Percentiles rank a stretch among this genome's conserved stretches.
Conservation (phyloP, 768 basidiomycete species). For the Boletus rubroflammeus region DNA sequence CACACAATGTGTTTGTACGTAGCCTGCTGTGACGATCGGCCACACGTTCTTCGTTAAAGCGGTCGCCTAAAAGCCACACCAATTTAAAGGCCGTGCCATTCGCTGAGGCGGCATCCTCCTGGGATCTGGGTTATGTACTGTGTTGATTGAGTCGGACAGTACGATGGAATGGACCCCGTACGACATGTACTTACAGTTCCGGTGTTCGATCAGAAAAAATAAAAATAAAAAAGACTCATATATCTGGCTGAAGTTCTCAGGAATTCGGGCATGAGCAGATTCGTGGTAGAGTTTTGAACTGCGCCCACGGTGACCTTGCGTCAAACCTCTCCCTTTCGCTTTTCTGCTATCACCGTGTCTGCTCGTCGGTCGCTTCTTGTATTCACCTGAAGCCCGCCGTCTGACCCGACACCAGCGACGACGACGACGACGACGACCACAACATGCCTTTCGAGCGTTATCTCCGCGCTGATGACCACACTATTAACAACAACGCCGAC, state of each 20-base stretch:
- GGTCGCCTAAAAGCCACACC: conserved; percentile 21
- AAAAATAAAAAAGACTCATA: conserved; percentile 4
- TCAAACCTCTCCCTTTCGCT: neutral
- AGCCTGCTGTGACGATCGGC: conserved; percentile 26
- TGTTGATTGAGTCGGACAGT: no score
- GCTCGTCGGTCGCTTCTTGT: neutral
- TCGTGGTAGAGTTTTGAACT: neutral
- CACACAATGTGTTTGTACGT: conserved; percentile 21
- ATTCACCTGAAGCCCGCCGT: neutral
- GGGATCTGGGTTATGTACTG: conserved; percentile 13
- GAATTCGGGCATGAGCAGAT: neutral
- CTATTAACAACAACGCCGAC: neutral
- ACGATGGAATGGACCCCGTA: no score
- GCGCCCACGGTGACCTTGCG: neutral
- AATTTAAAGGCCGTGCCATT: conserved; percentile 10
- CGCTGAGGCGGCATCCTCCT: conserved; percentile 2
- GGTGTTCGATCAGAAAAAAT: conserved; percentile 9
- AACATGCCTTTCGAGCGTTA: conserved; percentile 44
- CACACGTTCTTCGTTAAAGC: conserved; percentile 10
- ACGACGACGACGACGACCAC: conserved; percentile 8
- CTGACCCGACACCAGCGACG: conserved; percentile 1
- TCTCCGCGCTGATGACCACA: conserved; percentile 26
- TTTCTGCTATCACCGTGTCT: neutral
- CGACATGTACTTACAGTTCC: conserved; percentile 1
- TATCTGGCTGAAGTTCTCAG: neutral